These are phyloP conservation scores for Phragmites australis DNA, from an alignment of 176 grass and related monocot genomes.

Conservation along the genomic window DNA sequence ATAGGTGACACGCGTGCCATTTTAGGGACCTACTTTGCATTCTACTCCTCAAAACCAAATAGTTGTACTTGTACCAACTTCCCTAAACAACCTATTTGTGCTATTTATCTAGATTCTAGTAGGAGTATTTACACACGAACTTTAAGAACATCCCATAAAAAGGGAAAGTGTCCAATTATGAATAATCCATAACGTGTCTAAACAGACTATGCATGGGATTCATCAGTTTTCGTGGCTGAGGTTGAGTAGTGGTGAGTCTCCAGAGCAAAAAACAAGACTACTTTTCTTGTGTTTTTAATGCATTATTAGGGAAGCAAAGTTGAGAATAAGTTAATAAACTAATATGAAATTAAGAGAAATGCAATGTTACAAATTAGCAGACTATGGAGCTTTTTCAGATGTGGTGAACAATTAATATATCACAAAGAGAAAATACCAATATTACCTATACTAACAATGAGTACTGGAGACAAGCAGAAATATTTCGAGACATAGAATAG, in stretches of 20 bases:
- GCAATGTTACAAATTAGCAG: not conserved
- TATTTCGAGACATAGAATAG: not conserved
- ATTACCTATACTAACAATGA: not conserved
- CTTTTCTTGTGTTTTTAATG: not conserved
- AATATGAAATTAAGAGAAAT: not conserved
- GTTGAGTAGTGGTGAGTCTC: not conserved
- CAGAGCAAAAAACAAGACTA: not conserved
- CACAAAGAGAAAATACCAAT: not conserved
- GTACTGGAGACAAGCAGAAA: not conserved
- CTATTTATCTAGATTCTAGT: not conserved
- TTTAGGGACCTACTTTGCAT: not conserved
- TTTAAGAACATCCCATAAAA: not conserved
- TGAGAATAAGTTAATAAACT: not conserved
- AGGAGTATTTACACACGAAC: not conserved
- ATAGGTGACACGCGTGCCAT: not conserved
- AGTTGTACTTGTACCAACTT: constrained; percentile 12
- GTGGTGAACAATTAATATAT: not conserved
- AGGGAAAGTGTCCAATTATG: not conserved
- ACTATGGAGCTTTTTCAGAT: not conserved
- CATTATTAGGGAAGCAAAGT: not conserved
- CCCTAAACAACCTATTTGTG: not conserved
- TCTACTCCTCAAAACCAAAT: not conserved
- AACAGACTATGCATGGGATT: not conserved
- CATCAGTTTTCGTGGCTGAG: not conserved
- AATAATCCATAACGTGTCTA: not conserved